These are phyloP conservation scores for Hanseniaspora vineae DNA, from an alignment of 805 yeast species.

Conservation along the genomic window DNA sequence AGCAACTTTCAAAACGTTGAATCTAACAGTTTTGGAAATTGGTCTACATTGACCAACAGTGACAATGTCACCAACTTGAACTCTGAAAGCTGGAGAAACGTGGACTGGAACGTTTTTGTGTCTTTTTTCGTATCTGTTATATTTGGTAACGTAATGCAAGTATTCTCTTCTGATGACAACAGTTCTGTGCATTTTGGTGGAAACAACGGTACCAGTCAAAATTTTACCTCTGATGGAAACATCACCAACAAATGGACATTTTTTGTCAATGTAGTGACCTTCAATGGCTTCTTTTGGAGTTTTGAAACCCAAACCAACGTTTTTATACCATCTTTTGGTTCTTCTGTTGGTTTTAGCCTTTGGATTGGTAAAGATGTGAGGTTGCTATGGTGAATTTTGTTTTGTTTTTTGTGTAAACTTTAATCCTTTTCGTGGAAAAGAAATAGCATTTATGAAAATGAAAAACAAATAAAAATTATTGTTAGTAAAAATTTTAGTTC, in stretches of 20 bases:
- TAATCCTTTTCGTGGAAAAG: too few relatives aligned
- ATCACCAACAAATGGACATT: conserved; percentile 97
- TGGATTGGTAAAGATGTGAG: conserved; percentile 99
- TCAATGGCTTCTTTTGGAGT: conserved; percentile 98
- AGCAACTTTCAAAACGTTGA: conserved; percentile 95
- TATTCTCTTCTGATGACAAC: conserved; percentile 99
- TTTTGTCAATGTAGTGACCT: conserved; percentile 99
- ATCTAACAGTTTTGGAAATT: conserved; percentile 98
- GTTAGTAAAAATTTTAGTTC: conserved; percentile 2
- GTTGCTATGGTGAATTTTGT: conserved; percentile 53
- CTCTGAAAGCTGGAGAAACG: conserved; percentile 99
- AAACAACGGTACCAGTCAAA: conserved; percentile 98
- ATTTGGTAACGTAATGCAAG: conserved; percentile 99
- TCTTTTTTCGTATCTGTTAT: conserved; percentile 99
- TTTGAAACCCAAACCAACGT: conserved; percentile 99
- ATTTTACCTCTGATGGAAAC: conserved; percentile 99
- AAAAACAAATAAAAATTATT: conserved; percentile 1
- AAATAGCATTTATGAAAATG: too few relatives aligned
- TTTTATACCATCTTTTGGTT: conserved; percentile 99
- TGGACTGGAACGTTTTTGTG: conserved; percentile 99
- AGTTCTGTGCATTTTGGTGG: conserved; percentile 99
- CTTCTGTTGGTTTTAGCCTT: conserved; percentile 97
- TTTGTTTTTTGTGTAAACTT: not conserved
- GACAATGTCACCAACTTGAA: conserved; percentile 95
- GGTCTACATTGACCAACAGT: conserved; percentile 99